These are phyloP conservation scores for Globisporangium mamillatum DNA, from an alignment of 352 stramenopile genomes.

Conservation along the genomic window DNA sequence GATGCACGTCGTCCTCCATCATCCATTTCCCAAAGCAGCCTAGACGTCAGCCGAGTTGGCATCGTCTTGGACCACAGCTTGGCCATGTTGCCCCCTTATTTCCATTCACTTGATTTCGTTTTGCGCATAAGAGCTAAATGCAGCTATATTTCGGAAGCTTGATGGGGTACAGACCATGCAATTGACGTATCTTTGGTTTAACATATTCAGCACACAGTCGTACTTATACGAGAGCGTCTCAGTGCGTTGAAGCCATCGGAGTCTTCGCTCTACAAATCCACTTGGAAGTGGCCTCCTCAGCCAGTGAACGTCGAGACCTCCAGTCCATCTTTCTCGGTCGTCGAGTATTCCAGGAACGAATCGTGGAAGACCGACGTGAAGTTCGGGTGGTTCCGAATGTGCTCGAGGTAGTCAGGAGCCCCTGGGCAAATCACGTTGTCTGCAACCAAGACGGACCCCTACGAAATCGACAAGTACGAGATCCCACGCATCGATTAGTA, in stretches of 20 bases:
- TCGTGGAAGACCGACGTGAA: slow-evolving; percentile 20
- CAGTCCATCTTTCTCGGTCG: background rate
- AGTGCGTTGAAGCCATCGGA: background rate
- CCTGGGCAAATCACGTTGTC: slow-evolving; percentile 38
- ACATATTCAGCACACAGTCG: background rate
- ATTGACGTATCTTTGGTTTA: background rate
- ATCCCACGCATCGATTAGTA: background rate
- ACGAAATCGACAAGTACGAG: background rate
- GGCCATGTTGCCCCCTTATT: too few species aligned
- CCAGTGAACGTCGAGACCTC: background rate
- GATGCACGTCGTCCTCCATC: background rate
- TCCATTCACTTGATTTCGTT: too few species aligned
- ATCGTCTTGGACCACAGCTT: background rate
- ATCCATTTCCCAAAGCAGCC: background rate
- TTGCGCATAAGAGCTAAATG: too few species aligned
- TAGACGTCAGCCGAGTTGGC: background rate
- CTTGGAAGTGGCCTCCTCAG: background rate
- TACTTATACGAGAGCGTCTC: background rate
- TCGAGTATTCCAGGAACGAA: background rate
- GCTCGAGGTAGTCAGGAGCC: slow-evolving; percentile 35
- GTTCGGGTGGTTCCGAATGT: slow-evolving; percentile 26
- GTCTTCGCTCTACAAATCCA: background rate
- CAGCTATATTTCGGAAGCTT: too few species aligned
- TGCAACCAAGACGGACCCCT: slow-evolving; percentile 28
- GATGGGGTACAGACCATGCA: background rate